Conservation (phyloP, 257 asterid genomes). For the Gardenia jasminoides region DNA sequence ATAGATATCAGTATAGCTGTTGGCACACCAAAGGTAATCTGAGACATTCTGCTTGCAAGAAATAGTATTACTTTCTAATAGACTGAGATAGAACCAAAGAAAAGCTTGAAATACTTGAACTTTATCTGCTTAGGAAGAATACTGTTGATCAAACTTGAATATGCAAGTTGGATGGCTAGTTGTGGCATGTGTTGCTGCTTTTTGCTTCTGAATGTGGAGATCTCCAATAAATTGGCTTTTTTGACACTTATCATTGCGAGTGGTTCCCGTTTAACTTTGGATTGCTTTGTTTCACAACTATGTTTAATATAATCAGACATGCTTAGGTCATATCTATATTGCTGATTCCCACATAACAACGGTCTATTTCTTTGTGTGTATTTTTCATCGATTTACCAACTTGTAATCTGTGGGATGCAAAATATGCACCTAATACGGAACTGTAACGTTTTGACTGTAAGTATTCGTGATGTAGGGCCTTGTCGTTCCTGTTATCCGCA, state of each 20-base stretch:
- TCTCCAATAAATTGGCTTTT: neutral
- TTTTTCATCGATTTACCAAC: neutral
- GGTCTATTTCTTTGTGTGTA: neutral
- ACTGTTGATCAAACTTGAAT: neutral
- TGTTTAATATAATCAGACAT: neutral
- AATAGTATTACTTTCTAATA: neutral
- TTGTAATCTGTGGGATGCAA: neutral
- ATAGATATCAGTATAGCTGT: conserved; percentile 96
- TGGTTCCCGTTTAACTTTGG: neutral
- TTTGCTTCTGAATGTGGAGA: neutral
- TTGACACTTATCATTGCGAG: neutral
- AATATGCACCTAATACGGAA: neutral
- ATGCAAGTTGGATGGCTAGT: neutral
- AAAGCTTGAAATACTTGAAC: neutral
- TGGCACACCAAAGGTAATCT: conserved; percentile 93
- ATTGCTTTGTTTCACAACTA: neutral
- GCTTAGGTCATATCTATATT: neutral
- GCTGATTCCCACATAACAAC: neutral
- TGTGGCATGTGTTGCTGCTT: neutral
- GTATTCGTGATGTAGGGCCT: conserved; percentile 64
- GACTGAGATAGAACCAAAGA: neutral
- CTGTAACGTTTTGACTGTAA: conserved; percentile 7
- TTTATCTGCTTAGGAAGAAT: neutral
- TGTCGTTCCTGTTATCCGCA: conserved; percentile 94
- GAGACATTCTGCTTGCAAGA: neutral